phyloP scores from a whole-genome alignment of 75 land plant genomes.

The Pseudotsuga menziesii region DNA sequence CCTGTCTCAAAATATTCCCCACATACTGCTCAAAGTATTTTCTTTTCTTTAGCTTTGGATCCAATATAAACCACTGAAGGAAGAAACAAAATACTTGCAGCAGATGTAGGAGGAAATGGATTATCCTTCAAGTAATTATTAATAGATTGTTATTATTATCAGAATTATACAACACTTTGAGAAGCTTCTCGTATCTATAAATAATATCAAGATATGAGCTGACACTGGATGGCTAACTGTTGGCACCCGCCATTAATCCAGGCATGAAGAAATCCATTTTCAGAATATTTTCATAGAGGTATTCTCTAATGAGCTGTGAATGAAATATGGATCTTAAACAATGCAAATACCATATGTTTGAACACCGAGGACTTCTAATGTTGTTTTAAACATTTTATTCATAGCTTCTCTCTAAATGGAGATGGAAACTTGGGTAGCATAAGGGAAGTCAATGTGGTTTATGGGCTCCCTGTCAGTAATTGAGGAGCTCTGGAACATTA shows the following conservation, averaged over 20 bases:
- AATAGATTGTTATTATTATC: not conserved
- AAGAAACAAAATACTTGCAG: slow-evolving; percentile 39
- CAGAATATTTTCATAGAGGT: not conserved
- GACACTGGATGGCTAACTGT: not conserved
- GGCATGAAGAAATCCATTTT: slow-evolving; percentile 5
- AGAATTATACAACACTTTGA: not conserved
- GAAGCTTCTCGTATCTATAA: slow-evolving; percentile 23
- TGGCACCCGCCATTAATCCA: not conserved
- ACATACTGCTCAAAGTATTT: slow-evolving; percentile 2
- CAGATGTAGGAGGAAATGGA: slow-evolving; percentile 20
- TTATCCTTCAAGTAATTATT: not conserved
- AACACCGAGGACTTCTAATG: too few relatives aligned
- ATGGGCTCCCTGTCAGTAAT: too few relatives aligned
- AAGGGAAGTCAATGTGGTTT: too few relatives aligned
- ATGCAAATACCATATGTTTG: too few relatives aligned
- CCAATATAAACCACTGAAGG: slow-evolving; percentile 19
- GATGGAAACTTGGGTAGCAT: too few relatives aligned
- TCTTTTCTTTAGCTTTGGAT: not conserved
- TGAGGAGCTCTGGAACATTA: too few relatives aligned
- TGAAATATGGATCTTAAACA: too few relatives aligned
- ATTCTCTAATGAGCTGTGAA: not conserved
- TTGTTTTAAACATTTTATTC: too few relatives aligned
- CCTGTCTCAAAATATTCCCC: not conserved
- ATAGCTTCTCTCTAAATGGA: too few relatives aligned
- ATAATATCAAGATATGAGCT: slow-evolving; percentile 23